These are phyloP conservation scores for Typha latifolia DNA, from an alignment of 176 grass and related monocot species.

Conservation along the genomic window DNA sequence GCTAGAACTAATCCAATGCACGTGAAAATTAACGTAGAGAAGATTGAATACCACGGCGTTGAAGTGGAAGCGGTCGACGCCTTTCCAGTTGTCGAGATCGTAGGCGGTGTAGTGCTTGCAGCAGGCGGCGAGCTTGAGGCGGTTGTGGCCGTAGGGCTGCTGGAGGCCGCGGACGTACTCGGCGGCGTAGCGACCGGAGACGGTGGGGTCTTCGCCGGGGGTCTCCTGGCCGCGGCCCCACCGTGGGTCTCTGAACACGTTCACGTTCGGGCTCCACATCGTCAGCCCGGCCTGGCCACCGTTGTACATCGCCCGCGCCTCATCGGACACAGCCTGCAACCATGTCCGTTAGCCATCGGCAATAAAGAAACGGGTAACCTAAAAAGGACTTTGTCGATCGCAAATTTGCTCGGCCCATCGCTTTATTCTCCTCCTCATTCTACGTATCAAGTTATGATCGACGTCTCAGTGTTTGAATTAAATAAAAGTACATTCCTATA, in stretches of 20 bases:
- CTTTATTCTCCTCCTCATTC: too few relatives aligned
- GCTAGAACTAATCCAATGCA: too few relatives aligned
- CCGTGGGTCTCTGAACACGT: constrained; percentile 77
- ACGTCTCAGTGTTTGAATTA: too few relatives aligned
- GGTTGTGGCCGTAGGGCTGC: constrained; percentile 24
- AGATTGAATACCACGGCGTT: constrained; percentile 42
- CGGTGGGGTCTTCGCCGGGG: constrained; percentile 65
- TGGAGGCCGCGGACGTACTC: constrained; percentile 74
- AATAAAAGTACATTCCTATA: too few relatives aligned
- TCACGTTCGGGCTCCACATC: constrained; percentile 84
- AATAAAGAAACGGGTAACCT: too few relatives aligned
- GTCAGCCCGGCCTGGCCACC: constrained; percentile 57
- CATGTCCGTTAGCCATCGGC: too few relatives aligned
- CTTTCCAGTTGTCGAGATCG: constrained; percentile 77
- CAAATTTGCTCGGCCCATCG: too few relatives aligned
- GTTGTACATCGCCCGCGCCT: constrained; percentile 81
- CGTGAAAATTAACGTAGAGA: too few relatives aligned
- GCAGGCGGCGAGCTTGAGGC: constrained; percentile 76
- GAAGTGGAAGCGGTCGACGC: constrained; percentile 65
- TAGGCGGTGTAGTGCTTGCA: constrained; percentile 99
- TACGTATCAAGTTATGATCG: too few relatives aligned
- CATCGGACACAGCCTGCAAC: constrained; percentile 58
- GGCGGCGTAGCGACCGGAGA: constrained; percentile 47
- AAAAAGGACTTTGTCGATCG: too few relatives aligned
- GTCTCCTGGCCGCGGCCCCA: constrained; percentile 88